These are phyloP conservation scores for Cetraspora pellucida DNA, from an alignment of 192 early-diverging fungal genomes.

Conservation along the genomic window DNA sequence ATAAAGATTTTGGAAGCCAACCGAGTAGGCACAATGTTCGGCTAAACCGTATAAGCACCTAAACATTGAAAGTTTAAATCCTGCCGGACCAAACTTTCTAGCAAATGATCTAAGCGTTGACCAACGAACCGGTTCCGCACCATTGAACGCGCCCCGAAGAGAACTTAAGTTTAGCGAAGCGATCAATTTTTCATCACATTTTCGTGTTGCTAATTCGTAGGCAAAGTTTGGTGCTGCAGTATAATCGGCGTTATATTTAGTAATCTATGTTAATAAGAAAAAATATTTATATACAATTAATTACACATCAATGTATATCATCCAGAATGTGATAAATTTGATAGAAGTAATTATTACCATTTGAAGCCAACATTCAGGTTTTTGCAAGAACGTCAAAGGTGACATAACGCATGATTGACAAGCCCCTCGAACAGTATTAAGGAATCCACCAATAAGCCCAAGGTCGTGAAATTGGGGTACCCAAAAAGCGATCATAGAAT, in stretches of 20 bases:
- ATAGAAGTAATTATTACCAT: constrained; percentile 8
- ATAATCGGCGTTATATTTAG: constrained; percentile 21
- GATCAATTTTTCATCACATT: neutral
- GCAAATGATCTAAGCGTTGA: constrained; percentile 15
- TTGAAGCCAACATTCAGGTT: constrained; percentile 26
- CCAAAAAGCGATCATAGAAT: constrained; percentile 18
- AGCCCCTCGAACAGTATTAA: constrained; percentile 19
- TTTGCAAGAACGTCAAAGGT: constrained; percentile 25
- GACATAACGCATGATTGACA: constrained; percentile 27
- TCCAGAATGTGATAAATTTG: too few species aligned
- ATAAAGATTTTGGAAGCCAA: constrained; percentile 19
- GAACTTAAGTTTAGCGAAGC: neutral
- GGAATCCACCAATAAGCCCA: constrained; percentile 22
- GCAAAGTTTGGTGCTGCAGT: constrained; percentile 30
- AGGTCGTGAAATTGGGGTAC: constrained; percentile 31
- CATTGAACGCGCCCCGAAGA: constrained; percentile 29
- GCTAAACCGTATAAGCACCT: constrained; percentile 29
- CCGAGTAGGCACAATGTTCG: constrained; percentile 22
- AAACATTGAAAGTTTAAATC: constrained; percentile 30
- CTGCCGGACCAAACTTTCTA: neutral
- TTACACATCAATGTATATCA: too few species aligned
- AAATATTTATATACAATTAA: too few species aligned
- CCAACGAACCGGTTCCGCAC: constrained; percentile 30
- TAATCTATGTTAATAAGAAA: neutral
- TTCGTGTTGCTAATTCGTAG: constrained; percentile 23